Conservation (phyloP, 768 basidiomycete genomes). For the Jaapia argillacea region DNA sequence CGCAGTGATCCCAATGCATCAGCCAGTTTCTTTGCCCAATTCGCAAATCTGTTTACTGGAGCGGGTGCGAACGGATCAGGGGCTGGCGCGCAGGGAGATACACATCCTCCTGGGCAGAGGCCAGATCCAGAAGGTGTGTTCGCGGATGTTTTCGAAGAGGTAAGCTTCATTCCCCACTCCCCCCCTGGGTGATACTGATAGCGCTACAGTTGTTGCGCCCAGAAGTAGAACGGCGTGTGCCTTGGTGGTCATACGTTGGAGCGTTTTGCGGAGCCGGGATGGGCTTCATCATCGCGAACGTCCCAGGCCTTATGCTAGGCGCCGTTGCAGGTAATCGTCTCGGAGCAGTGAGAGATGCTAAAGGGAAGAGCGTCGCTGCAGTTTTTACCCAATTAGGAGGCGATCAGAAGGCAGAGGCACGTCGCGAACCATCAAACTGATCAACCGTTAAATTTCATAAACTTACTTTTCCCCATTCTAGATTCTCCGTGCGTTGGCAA, state of each 20-base stretch:
- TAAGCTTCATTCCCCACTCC: conserved; percentile 23
- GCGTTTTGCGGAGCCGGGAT: conserved; percentile 56
- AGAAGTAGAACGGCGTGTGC: conserved; percentile 61
- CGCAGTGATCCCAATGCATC: conserved; percentile 57
- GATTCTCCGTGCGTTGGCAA: conserved; percentile 74
- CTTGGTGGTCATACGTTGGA: conserved; percentile 71
- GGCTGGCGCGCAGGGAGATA: conserved; percentile 17
- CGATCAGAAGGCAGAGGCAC: conserved; percentile 80
- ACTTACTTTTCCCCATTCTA: conserved; percentile 27
- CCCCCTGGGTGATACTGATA: too few relatives aligned
- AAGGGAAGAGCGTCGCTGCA: conserved; percentile 85
- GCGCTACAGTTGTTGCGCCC: conserved; percentile 72
- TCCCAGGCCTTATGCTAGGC: conserved; percentile 81
- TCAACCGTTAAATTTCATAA: neutral
- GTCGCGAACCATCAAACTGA: conserved; percentile 7
- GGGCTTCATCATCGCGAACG: conserved; percentile 50
- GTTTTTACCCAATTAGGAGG: conserved; percentile 75
- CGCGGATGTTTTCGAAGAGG: conserved; percentile 88
- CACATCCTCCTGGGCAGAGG: conserved; percentile 25
- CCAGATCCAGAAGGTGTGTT: conserved; percentile 80
- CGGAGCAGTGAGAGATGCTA: conserved; percentile 87
- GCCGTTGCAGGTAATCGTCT: conserved; percentile 84
- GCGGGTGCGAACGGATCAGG: conserved; percentile 21
- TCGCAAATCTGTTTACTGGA: conserved; percentile 59
- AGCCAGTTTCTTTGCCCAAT: conserved; percentile 66